Conservation (phyloP, 2,329 filamentous ascomycete species). For the Penicillium sp. region DNA sequence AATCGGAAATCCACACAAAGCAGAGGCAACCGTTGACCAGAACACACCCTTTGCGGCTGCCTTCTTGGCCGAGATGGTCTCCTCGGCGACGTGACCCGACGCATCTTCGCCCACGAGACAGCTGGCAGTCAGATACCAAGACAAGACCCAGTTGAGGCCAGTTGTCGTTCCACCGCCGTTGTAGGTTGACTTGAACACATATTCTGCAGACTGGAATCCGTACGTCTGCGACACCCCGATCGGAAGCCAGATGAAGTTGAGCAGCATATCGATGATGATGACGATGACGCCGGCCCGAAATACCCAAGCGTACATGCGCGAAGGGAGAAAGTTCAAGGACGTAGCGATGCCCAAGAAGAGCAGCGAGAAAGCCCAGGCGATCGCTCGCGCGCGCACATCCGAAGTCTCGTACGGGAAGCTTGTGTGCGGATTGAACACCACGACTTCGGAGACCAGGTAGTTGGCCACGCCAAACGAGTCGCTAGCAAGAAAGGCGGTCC, state of each 20-base stretch:
- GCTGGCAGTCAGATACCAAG: conserved; percentile 27
- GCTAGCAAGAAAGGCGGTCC: conserved; percentile 44
- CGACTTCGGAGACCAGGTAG: conserved; percentile 36
- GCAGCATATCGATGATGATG: conserved; percentile 45
- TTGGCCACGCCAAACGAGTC: conserved; percentile 30
- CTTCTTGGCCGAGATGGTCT: conserved; percentile 31
- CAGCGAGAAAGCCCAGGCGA: conserved; percentile 45
- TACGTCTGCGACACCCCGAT: conserved; percentile 46
- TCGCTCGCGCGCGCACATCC: conserved; percentile 44
- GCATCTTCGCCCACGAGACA: conserved; percentile 31
- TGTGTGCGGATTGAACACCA: conserved; percentile 38
- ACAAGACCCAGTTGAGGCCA: conserved; percentile 30
- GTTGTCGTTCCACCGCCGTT: conserved; percentile 22
- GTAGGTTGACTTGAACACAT: conserved; percentile 46
- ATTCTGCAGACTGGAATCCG: conserved; percentile 46
- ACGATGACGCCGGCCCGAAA: conserved; percentile 44
- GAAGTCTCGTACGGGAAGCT: conserved; percentile 39
- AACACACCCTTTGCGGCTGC: conserved; percentile 31
- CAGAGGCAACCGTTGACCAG: conserved; percentile 31
- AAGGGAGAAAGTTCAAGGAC: conserved; percentile 35
- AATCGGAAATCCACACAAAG: conserved; percentile 30
- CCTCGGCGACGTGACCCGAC: conserved; percentile 32
- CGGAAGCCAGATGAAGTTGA: conserved; percentile 50
- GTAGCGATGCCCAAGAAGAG: conserved; percentile 31
- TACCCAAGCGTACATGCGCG: conserved; percentile 42